A percentile compares a stretch with the other conserved stretches of the same genome.
Conservation (phyloP, 2,329 filamentous ascomycete genomes). For the Aureobasidium pullulans region DNA sequence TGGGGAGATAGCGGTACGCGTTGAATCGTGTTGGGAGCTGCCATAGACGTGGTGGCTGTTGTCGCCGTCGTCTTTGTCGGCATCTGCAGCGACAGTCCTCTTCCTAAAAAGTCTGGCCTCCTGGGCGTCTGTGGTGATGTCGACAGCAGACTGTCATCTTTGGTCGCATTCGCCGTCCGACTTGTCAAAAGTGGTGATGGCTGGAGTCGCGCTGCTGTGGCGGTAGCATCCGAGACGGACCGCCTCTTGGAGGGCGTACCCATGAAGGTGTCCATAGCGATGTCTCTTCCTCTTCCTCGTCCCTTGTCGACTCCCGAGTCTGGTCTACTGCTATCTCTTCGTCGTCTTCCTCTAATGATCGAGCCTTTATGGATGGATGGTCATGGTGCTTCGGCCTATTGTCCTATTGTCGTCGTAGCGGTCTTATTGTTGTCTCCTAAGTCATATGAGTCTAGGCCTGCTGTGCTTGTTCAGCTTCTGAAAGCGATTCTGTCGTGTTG, state of each 20-base stretch:
- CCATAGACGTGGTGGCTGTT: constrained; percentile 29
- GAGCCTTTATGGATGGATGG: not conserved
- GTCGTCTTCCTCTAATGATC: not conserved
- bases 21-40: constrained; percentile 42
- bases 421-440: not conserved
- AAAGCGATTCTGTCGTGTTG: not conserved
- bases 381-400: not conserved
- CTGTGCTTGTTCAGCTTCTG: not conserved
- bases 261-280: constrained; percentile 11
- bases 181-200: constrained; percentile 41
- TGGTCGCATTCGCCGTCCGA: constrained; percentile 28
- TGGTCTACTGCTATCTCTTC: not conserved
- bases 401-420: not conserved
- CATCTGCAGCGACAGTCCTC: constrained; percentile 65
- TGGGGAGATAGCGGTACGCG: constrained; percentile 73
- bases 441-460: not conserved
- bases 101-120: constrained; percentile 54
- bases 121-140: constrained; percentile 55
- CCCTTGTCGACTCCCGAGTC: not conserved
- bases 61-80: constrained; percentile 44
- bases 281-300: no score
- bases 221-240: constrained; percentile 38
- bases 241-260: constrained; percentile 33
- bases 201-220: constrained; percentile 27
- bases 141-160: constrained; percentile 39